Evolutionary conservation across 306 rosid species (phyloP).

Genomic region (Lagenaria siceraria): DNA sequence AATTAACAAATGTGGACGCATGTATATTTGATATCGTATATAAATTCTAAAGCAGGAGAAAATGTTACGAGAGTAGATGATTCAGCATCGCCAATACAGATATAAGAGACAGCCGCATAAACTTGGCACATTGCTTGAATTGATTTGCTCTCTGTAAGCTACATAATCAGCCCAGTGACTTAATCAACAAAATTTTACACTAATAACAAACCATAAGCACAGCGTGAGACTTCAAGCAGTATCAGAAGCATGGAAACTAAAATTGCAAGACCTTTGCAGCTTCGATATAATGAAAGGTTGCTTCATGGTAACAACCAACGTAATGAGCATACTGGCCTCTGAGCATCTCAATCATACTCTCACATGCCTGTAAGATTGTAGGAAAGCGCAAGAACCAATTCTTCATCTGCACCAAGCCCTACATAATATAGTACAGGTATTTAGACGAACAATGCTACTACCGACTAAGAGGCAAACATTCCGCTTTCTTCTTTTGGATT

Average conservation of each 20-base stretch:
- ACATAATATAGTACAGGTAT: slow-evolving; percentile 19
- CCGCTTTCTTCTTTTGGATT: neutral
- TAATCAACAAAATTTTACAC: neutral
- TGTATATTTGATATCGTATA: neutral
- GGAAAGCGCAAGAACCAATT: slow-evolving; percentile 86
- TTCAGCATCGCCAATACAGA: slow-evolving; percentile 94
- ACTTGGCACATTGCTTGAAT: slow-evolving; percentile 86
- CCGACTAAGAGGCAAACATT: neutral
- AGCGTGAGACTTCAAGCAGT: neutral
- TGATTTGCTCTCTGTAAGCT: slow-evolving; percentile 93
- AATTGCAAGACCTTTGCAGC: slow-evolving; percentile 51
- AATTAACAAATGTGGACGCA: neutral
- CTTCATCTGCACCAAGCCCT: slow-evolving; percentile 92
- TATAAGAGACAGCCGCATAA: slow-evolving; percentile 88
- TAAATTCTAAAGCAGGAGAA: neutral
- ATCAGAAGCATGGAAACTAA: slow-evolving; percentile 6
- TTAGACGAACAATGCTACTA: neutral
- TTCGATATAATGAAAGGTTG: slow-evolving; percentile 78
- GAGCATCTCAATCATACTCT: slow-evolving; percentile 85
- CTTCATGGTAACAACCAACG: slow-evolving; percentile 81
- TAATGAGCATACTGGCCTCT: slow-evolving; percentile 94
- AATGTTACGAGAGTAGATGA: slow-evolving; percentile 69
- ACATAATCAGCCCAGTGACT: slow-evolving; percentile 4
- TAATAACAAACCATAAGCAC: slow-evolving; percentile 10
- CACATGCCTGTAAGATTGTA: slow-evolving; percentile 86